Evolutionary conservation across 2,329 filamentous ascomycete genomes (phyloP), one percentile per base, ranked within the genome.

Genomic region (Trichophyton rubrum): DNA sequence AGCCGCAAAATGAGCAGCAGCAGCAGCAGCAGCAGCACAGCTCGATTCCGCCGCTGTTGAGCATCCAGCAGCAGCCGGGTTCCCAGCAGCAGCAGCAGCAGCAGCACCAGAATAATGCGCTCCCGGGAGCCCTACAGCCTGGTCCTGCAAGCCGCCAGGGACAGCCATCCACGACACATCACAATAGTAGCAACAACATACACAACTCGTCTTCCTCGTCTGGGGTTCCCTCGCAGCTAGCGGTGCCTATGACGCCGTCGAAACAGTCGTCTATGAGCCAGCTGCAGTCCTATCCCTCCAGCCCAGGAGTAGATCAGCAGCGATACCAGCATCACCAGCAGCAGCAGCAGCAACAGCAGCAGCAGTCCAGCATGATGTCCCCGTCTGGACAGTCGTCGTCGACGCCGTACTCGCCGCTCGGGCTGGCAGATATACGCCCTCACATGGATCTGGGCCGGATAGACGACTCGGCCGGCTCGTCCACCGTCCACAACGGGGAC

Each of bases 381-480:
- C 71, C 73, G 6, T 70, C 71, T 56, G 80, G 78, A 56, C 84
- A 76, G 63, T 66, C 33, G 13, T 38, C 33, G 33, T 38, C 79
- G 47, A 77, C 77, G 76, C 80, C 89, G 66, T 92, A 93, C 71
- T 95, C 91, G 7, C 92, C 92, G 2, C 81, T 97, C 35, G 93
- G 90, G 15, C 82, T 97, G 49, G 89, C 90, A 63, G 92, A 97
- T 73, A 96, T 97, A 71, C 82, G 92, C 62, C 90, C 90, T 9
- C 84, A 90, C 61, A 88, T 88, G 65, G 89, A 96, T 70, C 91
- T 88, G 58, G 85, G 83, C 70, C 81, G 93, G 69, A 85, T 85
- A 17, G 90, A 95, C 66, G 83, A 85, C 57, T 77, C 82, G 13
- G 79, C 85, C 47, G 85, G 85, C 13, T 30, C 58, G 35, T 78